These are phyloP conservation scores for Trifolium repens DNA, from an alignment of 306 rosid genomes.

Conservation along the genomic window DNA sequence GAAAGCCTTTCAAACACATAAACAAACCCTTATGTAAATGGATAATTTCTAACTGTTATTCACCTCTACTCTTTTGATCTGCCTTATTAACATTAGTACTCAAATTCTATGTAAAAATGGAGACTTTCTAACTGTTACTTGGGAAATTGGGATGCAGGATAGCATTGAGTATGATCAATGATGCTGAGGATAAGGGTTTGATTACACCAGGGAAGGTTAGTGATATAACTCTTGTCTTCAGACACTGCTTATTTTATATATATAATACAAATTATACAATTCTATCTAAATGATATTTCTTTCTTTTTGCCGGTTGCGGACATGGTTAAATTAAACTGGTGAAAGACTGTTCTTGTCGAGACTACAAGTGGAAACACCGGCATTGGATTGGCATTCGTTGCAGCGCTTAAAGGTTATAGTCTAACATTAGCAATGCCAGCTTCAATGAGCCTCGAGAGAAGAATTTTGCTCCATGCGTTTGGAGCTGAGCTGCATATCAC, in stretches of 20 bases:
- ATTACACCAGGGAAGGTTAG: conserved; percentile 81
- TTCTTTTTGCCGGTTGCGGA: neutral
- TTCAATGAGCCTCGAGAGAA: conserved; percentile 63
- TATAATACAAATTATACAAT: too few relatives aligned
- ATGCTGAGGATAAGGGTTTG: conserved; percentile 73
- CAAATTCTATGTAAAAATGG: neutral
- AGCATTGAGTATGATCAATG: conserved; percentile 71
- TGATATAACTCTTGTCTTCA: conserved; percentile 2
- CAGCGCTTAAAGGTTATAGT: conserved; percentile 72
- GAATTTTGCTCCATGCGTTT: conserved; percentile 65
- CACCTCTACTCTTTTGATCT: too few relatives aligned
- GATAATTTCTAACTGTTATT: too few relatives aligned
- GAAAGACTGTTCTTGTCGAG: conserved; percentile 71
- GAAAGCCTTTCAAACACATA: too few relatives aligned
- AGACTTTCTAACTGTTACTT: conserved; percentile 5
- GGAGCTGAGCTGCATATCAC: conserved; percentile 74
- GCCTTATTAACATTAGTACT: too few relatives aligned
- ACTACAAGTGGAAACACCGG: conserved; percentile 79
- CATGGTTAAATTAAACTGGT: neutral
- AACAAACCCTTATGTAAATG: too few relatives aligned
- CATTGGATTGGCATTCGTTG: conserved; percentile 69
- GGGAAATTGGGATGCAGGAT: conserved; percentile 51
- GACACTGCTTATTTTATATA: neutral
- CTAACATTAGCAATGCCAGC: conserved; percentile 62
- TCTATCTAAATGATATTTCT: conserved; percentile 16